Evolutionary conservation across 352 stramenopile genomes (phyloP).

Genomic region (Phytophthora sojae): DNA sequence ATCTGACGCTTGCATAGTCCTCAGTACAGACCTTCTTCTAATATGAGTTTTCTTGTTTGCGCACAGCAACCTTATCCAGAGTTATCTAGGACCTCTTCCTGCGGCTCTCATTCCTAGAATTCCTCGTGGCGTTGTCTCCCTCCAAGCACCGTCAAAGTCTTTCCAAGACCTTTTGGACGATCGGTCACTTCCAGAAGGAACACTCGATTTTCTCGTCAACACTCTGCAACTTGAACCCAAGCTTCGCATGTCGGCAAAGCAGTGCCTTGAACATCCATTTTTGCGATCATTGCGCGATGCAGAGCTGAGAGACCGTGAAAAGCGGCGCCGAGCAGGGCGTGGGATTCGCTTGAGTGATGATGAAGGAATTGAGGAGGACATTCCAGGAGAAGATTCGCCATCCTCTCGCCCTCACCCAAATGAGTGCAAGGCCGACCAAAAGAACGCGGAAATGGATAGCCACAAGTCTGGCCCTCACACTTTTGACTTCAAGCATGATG

Average conservation of each 20-base stretch:
- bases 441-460: background rate
- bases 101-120: constrained; percentile 46
- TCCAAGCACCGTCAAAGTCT: constrained; percentile 53
- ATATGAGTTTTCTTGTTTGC: background rate
- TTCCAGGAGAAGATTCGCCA: constrained; percentile 51
- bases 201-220: constrained; percentile 69
- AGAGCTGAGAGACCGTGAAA: constrained; percentile 61
- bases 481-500: constrained; percentile 41
- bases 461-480: constrained; percentile 33
- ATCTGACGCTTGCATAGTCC: background rate
- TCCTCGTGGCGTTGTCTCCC: constrained; percentile 54
- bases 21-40: background rate
- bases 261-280: constrained; percentile 69
- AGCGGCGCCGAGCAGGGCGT: constrained; percentile 20
- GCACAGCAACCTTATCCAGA: constrained; percentile 78
- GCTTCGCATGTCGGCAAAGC: constrained; percentile 55
- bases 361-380: constrained; percentile 86
- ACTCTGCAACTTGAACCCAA: constrained; percentile 74
- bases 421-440: constrained; percentile 34
- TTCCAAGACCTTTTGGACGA: constrained; percentile 55
- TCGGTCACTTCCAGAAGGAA: constrained; percentile 55
- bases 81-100: constrained; percentile 68
- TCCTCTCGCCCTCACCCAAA: background rate
- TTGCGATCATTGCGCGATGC: constrained; percentile 59
- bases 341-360: constrained; percentile 36